Percentiles rank a stretch among this genome's conserved stretches.
Evolutionary conservation across 345 rosid species (phyloP).

Genomic region (Sisymbrium irio): DNA sequence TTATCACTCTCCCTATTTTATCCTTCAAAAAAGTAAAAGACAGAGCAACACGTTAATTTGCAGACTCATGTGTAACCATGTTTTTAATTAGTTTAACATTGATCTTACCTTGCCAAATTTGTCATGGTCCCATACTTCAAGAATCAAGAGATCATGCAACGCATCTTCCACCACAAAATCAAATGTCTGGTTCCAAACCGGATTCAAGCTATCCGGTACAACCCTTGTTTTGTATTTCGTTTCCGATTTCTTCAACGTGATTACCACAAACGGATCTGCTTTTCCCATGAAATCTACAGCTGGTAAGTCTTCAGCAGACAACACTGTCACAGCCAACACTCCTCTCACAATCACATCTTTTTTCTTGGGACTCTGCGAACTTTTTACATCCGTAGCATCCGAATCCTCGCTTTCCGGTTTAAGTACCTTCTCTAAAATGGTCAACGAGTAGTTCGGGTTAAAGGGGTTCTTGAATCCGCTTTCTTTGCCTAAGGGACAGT

Average conservation of each 20-base stretch:
- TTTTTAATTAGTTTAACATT: neutral
- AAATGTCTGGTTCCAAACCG: conserved; percentile 95
- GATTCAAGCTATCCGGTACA: conserved; percentile 69
- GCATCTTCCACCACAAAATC: conserved; percentile 96
- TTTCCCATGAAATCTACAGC: conserved; percentile 71
- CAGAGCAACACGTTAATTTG: neutral
- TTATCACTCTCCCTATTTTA: conserved; percentile 72
- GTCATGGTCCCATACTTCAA: conserved; percentile 83
- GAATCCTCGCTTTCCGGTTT: conserved; percentile 40
- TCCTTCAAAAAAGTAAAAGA: conserved; percentile 39
- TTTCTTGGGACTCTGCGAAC: conserved; percentile 36
- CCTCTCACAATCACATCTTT: conserved; percentile 75
- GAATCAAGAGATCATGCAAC: conserved; percentile 68
- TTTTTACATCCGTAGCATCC: conserved; percentile 25
- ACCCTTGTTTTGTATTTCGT: conserved; percentile 75
- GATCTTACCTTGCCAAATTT: conserved; percentile 72
- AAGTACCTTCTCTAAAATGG: conserved; percentile 74
- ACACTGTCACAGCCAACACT: conserved; percentile 69
- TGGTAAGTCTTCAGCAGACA: conserved; percentile 74
- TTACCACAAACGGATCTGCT: conserved; percentile 78
- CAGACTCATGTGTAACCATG: neutral
- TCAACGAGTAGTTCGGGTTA: conserved; percentile 49
- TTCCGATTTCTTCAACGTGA: conserved; percentile 72
- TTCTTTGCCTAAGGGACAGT: conserved; percentile 62
- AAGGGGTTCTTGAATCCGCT: conserved; percentile 55